Percentiles rank a stretch among this genome's conserved stretches.
These are phyloP conservation scores for Silene conica DNA, from an alignment of 148 eudicot genomes.

Conservation along the genomic window DNA sequence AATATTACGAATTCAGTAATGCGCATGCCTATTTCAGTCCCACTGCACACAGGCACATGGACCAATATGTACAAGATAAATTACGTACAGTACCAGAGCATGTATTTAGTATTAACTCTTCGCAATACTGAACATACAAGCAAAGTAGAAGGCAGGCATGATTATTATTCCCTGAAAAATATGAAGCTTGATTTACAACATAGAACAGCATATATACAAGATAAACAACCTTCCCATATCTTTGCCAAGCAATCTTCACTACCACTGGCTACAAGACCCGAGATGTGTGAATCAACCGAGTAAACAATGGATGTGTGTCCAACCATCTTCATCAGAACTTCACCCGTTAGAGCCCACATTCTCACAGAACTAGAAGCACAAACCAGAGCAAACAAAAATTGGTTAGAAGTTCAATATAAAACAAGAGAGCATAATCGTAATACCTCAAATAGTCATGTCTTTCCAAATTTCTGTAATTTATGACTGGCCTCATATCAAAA, in stretches of 20 bases:
- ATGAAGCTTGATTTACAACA: neutral
- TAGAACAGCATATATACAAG: neutral
- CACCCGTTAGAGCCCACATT: slow-evolving; percentile 81
- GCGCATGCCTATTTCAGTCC: neutral
- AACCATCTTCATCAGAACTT: slow-evolving; percentile 93
- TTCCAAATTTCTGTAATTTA: neutral
- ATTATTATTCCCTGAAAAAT: neutral
- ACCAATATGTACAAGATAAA: neutral
- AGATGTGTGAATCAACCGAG: slow-evolving; percentile 82
- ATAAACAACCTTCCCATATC: slow-evolving; percentile 86
- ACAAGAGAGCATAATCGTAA: neutral
- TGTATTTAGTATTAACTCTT: neutral
- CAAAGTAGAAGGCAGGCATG: slow-evolving; percentile 5
- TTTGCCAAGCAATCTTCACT: slow-evolving; percentile 90
- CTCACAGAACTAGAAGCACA: slow-evolving; percentile 59
- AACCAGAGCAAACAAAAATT: neutral
- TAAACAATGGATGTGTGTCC: slow-evolving; percentile 94
- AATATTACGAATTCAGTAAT: neutral
- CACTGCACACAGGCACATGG: neutral
- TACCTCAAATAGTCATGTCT: too few relatives aligned
- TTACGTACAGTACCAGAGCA: neutral
- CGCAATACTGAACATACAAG: slow-evolving; percentile 1
- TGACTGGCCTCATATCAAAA: too few relatives aligned
- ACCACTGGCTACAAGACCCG: slow-evolving; percentile 88
- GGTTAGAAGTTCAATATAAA: neutral